A percentile compares a stretch with the other conserved stretches of the same genome.
Evolutionary conservation across 352 stramenopile genomes (phyloP).

Genomic region (Phytophthora lateralis): DNA sequence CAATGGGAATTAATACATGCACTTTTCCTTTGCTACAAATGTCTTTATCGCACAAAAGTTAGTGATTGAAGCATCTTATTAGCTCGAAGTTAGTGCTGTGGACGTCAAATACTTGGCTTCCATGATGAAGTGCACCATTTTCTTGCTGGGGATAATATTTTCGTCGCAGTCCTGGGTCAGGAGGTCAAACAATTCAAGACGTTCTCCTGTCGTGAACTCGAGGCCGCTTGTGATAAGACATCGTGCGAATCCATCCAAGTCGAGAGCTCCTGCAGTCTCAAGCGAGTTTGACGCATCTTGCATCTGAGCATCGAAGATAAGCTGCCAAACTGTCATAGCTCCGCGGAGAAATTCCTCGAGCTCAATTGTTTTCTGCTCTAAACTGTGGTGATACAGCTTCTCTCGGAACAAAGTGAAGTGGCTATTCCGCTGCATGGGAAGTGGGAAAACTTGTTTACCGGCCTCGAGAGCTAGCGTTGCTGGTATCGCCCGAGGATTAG

Average conservation of each 20-base stretch:
- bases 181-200: conserved; percentile 63
- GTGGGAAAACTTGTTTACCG: conserved; percentile 48
- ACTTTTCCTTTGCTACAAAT: conserved; percentile 21
- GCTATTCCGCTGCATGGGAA: conserved; percentile 40
- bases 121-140: conserved; percentile 39
- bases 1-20: conserved; percentile 32
- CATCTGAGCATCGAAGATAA: conserved; percentile 40
- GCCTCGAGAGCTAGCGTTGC: conserved; percentile 44
- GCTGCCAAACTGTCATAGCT: conserved; percentile 52
- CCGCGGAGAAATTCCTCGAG: conserved; percentile 48
- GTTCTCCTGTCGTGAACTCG: conserved; percentile 60
- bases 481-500: conserved; percentile 22
- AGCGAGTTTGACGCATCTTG: conserved; percentile 33
- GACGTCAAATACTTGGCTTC: conserved; percentile 36
- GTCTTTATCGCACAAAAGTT: background rate
- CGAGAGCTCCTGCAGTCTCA: conserved; percentile 23
- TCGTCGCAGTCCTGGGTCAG: conserved; percentile 47
- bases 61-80: background rate
- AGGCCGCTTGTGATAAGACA: conserved; percentile 41
- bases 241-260: conserved; percentile 47
- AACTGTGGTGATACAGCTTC: conserved; percentile 40
- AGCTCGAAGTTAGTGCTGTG: background rate
- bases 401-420: conserved; percentile 46
- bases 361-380: conserved; percentile 50
- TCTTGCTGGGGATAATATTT: conserved; percentile 34